phyloP scores from a whole-genome alignment of 495 filamentous ascomycete genomes.

The Oidiodendron maius region DNA sequence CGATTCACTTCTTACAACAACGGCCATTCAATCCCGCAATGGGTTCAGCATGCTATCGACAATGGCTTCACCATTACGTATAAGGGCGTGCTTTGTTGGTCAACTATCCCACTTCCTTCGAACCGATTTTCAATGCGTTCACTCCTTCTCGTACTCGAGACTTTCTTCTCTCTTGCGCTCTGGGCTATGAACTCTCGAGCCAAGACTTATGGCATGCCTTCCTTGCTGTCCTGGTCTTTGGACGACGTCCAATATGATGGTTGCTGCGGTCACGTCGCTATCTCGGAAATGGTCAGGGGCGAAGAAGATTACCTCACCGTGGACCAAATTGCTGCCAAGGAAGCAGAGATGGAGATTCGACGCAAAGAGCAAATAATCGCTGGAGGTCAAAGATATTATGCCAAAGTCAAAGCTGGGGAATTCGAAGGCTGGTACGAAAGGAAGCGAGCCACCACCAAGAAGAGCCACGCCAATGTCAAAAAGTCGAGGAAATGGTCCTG shows the following conservation, averaged over 20 bases:
- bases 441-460: no score
- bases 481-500: no score
- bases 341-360: neutral
- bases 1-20: neutral
- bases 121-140: neutral
- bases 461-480: no score
- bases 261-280: constrained; percentile 5
- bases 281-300: constrained; percentile 6
- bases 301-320: constrained; percentile 9
- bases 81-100: constrained; percentile 10
- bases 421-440: no score
- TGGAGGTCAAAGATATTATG: no score
- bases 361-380: no score
- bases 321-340: constrained; percentile 1
- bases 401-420: no score
- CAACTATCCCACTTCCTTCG: constrained; percentile 2
- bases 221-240: constrained; percentile 3
- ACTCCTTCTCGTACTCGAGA: constrained; percentile 8
- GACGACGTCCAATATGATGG: constrained; percentile 6
- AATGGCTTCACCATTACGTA: constrained; percentile 5
- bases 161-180: constrained; percentile 6
- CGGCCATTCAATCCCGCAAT: neutral
- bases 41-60: constrained; percentile 1
- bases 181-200: constrained; percentile 7
- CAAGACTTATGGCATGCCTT: constrained; percentile 5